These are phyloP conservation scores for Agaricus bisporus DNA, from an alignment of 768 basidiomycete genomes.

Conservation along the genomic window DNA sequence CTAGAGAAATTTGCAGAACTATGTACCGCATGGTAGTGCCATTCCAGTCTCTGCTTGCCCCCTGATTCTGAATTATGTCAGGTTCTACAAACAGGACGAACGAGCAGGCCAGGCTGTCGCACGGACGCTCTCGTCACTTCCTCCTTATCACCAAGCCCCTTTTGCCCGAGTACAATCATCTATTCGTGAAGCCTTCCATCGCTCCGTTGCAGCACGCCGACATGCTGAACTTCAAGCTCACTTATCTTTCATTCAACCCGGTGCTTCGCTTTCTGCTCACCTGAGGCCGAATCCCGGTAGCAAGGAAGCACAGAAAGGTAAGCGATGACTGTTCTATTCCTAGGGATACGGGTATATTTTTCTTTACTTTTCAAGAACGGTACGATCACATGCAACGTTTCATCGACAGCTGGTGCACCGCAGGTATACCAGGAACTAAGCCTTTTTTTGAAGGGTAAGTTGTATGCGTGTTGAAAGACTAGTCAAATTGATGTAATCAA, in stretches of 20 bases:
- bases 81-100: constrained; percentile 84
- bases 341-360: background rate
- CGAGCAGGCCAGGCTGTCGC: constrained; percentile 76
- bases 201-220: constrained; percentile 67
- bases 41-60: background rate
- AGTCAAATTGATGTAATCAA: constrained; percentile 1
- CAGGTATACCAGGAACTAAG: constrained; percentile 83
- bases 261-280: constrained; percentile 73
- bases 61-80: constrained; percentile 21
- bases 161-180: constrained; percentile 85
- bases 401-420: constrained; percentile 75
- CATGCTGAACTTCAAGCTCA: constrained; percentile 85
- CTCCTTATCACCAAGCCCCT: constrained; percentile 79
- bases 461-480: constrained; percentile 6
- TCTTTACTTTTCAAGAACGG: constrained; percentile 40
- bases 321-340: constrained; percentile 6
- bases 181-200: constrained; percentile 80
- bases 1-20: constrained; percentile 73
- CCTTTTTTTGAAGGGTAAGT: constrained; percentile 74
- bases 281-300: constrained; percentile 62
- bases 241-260: constrained; percentile 69
- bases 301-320: constrained; percentile 61
- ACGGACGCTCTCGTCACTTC: constrained; percentile 72
- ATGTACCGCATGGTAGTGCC: constrained; percentile 69
- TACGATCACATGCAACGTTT: constrained; percentile 72